Evolutionary conservation across 768 basidiomycete genomes (phyloP).

Genomic region (Calocybe gangraenosa): DNA sequence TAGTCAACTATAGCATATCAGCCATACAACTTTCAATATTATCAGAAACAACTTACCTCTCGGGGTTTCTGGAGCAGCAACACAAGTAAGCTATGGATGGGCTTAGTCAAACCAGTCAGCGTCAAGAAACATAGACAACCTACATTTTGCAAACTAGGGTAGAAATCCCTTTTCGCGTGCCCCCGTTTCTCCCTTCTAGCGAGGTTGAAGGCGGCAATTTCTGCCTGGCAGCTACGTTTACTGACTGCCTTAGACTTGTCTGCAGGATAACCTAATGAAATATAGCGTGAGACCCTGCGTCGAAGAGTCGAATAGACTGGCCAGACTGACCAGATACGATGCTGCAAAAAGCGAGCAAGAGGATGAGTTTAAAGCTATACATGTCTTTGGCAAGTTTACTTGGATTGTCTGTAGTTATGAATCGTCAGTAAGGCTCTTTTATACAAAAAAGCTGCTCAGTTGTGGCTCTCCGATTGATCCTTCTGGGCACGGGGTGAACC

Average conservation of each 20-base stretch:
- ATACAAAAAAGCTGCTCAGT: slow-evolving; percentile 3
- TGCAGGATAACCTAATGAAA: slow-evolving; percentile 7
- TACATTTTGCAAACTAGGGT: slow-evolving; percentile 15
- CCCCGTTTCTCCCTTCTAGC: slow-evolving; percentile 16
- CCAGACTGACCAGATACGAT: slow-evolving; percentile 8
- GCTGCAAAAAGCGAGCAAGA: slow-evolving; percentile 11
- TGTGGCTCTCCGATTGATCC: slow-evolving; percentile 7
- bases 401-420: neutral
- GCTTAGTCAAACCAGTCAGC: neutral
- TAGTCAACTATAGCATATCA: slow-evolving; percentile 20
- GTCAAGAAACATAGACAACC: neutral
- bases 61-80: slow-evolving; percentile 18
- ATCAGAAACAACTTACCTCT: slow-evolving; percentile 8
- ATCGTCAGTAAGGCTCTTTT: neutral
- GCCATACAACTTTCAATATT: neutral
- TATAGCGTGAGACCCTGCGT: neutral
- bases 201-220: slow-evolving; percentile 15
- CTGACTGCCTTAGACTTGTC: neutral
- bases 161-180: slow-evolving; percentile 11
- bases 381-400: slow-evolving; percentile 6
- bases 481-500: slow-evolving; percentile 1
- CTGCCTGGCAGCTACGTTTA: slow-evolving; percentile 12
- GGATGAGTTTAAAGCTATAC: slow-evolving; percentile 11
- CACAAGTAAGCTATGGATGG: slow-evolving; percentile 14
- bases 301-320: neutral